Conservation (phyloP, 2,329 filamentous ascomycete species). For the Cladosporium sp. region DNA sequence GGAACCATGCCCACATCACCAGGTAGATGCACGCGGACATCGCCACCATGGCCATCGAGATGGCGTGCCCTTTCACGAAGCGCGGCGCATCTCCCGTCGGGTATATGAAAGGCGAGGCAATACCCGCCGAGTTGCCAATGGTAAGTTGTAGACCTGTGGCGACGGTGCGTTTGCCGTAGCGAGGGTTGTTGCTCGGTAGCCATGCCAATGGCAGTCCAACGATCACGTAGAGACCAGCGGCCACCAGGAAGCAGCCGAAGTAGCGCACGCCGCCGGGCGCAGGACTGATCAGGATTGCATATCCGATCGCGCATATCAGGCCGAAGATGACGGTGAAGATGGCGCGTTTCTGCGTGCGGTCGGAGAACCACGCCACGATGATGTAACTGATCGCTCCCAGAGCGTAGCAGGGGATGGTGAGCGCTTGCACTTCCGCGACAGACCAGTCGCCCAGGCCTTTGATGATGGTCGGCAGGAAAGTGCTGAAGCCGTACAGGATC, state of each 20-base stretch:
- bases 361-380: conserved; percentile 60
- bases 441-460: conserved; percentile 58
- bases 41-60: conserved; percentile 48
- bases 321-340: conserved; percentile 62
- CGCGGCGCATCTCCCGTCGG: conserved; percentile 40
- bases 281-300: conserved; percentile 59
- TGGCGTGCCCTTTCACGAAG: conserved; percentile 49
- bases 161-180: conserved; percentile 72
- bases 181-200: conserved; percentile 61
- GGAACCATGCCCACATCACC: conserved; percentile 20
- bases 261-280: conserved; percentile 62
- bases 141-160: conserved; percentile 68
- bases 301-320: conserved; percentile 45
- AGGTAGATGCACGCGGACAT: conserved; percentile 34
- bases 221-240: conserved; percentile 7
- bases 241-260: conserved; percentile 37
- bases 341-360: conserved; percentile 62
- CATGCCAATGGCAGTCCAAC: conserved; percentile 10
- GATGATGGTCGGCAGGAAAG: conserved; percentile 77
- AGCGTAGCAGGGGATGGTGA: conserved; percentile 75
- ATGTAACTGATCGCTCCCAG: conserved; percentile 69
- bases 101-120: conserved; percentile 53
- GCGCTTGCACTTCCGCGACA: conserved; percentile 63
- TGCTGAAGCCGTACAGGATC: conserved; percentile 74
- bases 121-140: conserved; percentile 65